Evolutionary conservation across 2,329 filamentous ascomycete species (phyloP).

Genomic region (Colletotrichum sublineola): DNA sequence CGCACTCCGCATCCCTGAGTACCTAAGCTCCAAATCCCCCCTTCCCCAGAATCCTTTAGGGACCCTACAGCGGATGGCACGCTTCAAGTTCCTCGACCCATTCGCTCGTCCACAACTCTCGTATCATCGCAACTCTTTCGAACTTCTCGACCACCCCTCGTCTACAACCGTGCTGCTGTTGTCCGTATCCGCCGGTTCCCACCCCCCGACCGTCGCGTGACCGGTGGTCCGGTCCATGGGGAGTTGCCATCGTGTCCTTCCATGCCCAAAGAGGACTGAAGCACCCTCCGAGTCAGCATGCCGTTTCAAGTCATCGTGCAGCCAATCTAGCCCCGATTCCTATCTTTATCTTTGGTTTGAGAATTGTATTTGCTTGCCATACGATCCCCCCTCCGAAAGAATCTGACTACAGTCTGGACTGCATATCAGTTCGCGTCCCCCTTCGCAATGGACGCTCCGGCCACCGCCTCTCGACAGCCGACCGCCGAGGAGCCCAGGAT

Average conservation of each 20-base stretch:
- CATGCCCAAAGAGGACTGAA: conserved; percentile 37
- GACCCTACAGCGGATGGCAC: conserved; percentile 22
- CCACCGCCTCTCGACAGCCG: conserved; percentile 27
- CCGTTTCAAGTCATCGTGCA: conserved; percentile 39
- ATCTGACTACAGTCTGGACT: background rate
- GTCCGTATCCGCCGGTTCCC: background rate
- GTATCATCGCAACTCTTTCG: background rate
- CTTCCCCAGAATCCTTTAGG: too few species aligned
- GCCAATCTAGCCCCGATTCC: conserved; percentile 36
- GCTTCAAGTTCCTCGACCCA: background rate
- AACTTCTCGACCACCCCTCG: background rate
- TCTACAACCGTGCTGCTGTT: background rate
- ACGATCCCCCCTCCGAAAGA: background rate
- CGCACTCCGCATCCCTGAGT: conserved; percentile 30
- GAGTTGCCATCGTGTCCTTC: conserved; percentile 21
- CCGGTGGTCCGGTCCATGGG: conserved; percentile 27
- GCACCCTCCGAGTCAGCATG: conserved; percentile 42
- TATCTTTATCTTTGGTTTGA: conserved; percentile 14
- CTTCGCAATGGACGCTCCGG: conserved; percentile 30
- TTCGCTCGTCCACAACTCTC: conserved; percentile 6
- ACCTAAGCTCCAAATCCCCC: background rate
- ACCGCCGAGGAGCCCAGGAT: conserved; percentile 48
- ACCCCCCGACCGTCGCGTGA: background rate
- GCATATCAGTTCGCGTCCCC: conserved; percentile 12
- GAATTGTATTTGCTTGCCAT: background rate